Evolutionary conservation across 2,329 filamentous ascomycete genomes (phyloP).

Genomic region (Colletotrichum godetiae): DNA sequence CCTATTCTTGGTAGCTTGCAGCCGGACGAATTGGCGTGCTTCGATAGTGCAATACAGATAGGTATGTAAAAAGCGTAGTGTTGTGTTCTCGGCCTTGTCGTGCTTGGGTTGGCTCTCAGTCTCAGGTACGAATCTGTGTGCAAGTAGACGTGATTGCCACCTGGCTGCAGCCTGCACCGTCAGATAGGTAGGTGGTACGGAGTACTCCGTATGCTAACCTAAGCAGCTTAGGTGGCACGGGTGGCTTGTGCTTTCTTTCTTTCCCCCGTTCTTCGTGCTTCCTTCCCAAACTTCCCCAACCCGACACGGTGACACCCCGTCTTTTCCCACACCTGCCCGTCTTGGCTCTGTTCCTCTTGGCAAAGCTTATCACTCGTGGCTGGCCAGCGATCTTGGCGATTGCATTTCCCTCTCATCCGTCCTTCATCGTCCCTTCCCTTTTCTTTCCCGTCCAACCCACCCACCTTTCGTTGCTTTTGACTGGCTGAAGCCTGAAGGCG

Average conservation of each 20-base stretch:
- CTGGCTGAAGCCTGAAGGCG: not conserved
- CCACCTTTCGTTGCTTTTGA: not conserved
- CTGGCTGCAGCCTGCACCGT: not conserved
- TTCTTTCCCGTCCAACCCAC: not conserved
- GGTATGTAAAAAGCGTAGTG: not conserved
- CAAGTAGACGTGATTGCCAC: not conserved
- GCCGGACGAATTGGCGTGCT: not conserved
- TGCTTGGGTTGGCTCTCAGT: not conserved
- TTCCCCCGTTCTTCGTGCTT: not conserved
- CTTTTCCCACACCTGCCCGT: slow-evolving; percentile 37
- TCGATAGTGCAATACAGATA: not conserved
- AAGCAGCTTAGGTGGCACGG: too few species aligned
- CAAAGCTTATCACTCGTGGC: slow-evolving; percentile 50
- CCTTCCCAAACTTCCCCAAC: slow-evolving; percentile 16
- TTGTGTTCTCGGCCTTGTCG: not conserved
- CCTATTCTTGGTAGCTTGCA: slow-evolving; percentile 2
- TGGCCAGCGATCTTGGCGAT: slow-evolving; percentile 28
- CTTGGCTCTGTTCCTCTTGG: slow-evolving; percentile 44
- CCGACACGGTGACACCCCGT: slow-evolving; percentile 17
- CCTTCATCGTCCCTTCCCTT: slow-evolving; percentile 5
- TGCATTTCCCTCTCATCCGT: not conserved
- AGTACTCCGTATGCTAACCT: too few species aligned
- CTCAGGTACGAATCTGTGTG: too few species aligned
- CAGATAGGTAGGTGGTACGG: not conserved
- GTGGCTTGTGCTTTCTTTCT: slow-evolving; percentile 3